phyloP scores from a whole-genome alignment of 2,329 filamentous ascomycete species.

The Lojkania enalia region DNA sequence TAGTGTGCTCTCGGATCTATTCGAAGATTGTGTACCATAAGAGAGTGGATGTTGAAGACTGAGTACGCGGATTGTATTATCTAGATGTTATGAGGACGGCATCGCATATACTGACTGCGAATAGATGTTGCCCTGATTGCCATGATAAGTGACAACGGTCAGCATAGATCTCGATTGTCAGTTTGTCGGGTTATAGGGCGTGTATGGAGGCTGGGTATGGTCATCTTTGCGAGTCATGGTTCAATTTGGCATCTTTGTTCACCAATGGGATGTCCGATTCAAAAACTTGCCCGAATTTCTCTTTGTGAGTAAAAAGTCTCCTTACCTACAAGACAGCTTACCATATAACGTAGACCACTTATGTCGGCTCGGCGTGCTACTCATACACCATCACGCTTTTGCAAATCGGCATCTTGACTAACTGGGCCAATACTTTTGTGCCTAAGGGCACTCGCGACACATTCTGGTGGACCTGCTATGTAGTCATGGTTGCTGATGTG shows the following conservation, averaged over 20 bases:
- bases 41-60: no score
- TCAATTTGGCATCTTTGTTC: no score
- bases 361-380: conserved; percentile 4
- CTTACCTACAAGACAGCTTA: no score
- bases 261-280: background rate
- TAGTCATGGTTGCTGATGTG: conserved; percentile 37
- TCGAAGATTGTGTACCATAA: no score
- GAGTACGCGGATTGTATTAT: no score
- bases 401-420: conserved; percentile 49
- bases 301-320: background rate
- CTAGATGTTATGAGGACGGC: no score
- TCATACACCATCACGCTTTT: conserved; percentile 17
- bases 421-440: conserved; percentile 49
- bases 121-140: no score
- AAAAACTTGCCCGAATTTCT: background rate
- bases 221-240: background rate
- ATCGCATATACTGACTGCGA: no score
- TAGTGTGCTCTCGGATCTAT: no score
- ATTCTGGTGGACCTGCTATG: conserved; percentile 45
- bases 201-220: background rate
- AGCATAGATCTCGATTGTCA: no score
- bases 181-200: background rate
- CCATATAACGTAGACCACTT: background rate
- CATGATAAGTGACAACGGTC: no score
- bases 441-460: conserved; percentile 23